Conservation (phyloP, 192 early-diverging fungal genomes). For the Gaertneriomyces sp. region DNA sequence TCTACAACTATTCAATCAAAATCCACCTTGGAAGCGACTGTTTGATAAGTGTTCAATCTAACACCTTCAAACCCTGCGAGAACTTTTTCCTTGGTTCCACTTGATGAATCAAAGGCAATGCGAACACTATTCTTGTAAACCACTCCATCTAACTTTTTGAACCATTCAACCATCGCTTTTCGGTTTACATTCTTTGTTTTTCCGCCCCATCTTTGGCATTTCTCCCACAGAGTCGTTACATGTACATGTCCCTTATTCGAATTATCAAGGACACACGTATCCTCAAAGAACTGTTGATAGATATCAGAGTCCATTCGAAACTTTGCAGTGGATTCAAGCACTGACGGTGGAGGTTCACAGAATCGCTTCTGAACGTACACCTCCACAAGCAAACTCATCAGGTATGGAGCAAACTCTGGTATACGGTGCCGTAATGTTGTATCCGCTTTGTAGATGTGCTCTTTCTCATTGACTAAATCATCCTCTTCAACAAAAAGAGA, state of each 20-base stretch:
- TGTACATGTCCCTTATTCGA: neutral
- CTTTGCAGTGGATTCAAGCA: neutral
- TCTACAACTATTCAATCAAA: too few species aligned
- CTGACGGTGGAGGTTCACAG: neutral
- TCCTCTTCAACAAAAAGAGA: neutral
- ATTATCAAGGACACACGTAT: conserved; percentile 1
- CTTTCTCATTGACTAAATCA: neutral
- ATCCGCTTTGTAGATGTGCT: conserved; percentile 5
- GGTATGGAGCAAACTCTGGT: neutral
- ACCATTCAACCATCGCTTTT: too few species aligned
- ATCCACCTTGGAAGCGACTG: too few species aligned
- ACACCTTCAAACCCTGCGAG: too few species aligned
- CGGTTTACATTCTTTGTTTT: too few species aligned
- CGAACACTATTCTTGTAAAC: too few species aligned
- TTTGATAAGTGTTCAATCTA: too few species aligned
- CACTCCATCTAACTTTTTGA: too few species aligned
- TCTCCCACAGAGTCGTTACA: neutral
- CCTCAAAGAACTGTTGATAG: conserved; percentile 8
- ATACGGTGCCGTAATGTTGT: too few species aligned
- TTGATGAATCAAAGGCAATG: too few species aligned
- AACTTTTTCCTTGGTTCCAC: too few species aligned
- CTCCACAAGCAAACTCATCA: conserved; percentile 2
- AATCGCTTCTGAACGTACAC: neutral
- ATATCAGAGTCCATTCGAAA: neutral
- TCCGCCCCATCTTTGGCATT: conserved; percentile 4